Percentiles rank a stretch among this genome's conserved stretches.
phyloP scores from a whole-genome alignment of 108 stramenopile genomes.

The Cyclotella kingstonii region DNA sequence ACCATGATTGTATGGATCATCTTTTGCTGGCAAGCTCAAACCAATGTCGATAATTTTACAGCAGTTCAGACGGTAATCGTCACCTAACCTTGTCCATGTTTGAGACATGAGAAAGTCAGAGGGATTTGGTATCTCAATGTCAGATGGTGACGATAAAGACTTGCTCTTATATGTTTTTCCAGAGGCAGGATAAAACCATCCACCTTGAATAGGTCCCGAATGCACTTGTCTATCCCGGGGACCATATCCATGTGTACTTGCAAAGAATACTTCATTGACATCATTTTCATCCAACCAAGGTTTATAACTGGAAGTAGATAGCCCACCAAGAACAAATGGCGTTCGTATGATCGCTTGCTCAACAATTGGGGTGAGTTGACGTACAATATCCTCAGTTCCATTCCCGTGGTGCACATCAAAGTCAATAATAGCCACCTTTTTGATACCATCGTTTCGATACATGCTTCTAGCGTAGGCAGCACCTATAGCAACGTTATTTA shows the following conservation, averaged over 20 bases:
- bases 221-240: constrained; percentile 68
- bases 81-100: constrained; percentile 84
- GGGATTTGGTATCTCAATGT: constrained; percentile 68
- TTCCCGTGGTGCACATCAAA: constrained; percentile 97
- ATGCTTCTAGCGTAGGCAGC: constrained; percentile 95
- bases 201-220: constrained; percentile 47
- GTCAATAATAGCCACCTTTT: constrained; percentile 87
- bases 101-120: constrained; percentile 81
- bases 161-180: constrained; percentile 70
- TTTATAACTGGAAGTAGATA: constrained; percentile 67
- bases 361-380: constrained; percentile 77
- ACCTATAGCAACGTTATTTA: constrained; percentile 98
- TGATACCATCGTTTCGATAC: constrained; percentile 82
- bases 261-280: constrained; percentile 88
- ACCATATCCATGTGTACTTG: constrained; percentile 91
- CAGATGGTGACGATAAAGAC: constrained; percentile 53
- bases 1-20: constrained; percentile 60
- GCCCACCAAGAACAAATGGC: constrained; percentile 76
- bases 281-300: constrained; percentile 93
- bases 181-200: constrained; percentile 91
- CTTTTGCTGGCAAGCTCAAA: constrained; percentile 65
- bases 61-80: constrained; percentile 70
- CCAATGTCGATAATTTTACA: constrained; percentile 89
- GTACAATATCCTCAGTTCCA: constrained; percentile 94
- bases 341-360: constrained; percentile 71